Percentiles rank a stretch among this genome's conserved stretches.
Conservation (phyloP, 1,139 yeast genomes). For the Taphrina pruni region DNA sequence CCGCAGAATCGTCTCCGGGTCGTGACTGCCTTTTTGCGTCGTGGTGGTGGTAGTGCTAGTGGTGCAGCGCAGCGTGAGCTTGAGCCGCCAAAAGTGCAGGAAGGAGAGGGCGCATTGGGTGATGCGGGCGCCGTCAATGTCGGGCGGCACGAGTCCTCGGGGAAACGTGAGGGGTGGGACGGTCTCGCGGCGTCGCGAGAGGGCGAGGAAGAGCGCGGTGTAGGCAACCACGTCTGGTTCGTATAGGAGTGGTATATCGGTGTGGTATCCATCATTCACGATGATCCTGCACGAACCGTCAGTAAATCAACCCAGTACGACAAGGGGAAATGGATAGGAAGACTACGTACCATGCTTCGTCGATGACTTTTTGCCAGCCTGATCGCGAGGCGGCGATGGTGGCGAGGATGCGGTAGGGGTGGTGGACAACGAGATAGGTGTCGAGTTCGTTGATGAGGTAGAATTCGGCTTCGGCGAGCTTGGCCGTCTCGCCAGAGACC, state of each 20-base stretch:
- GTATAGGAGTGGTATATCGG: slow-evolving; percentile 78
- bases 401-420: slow-evolving; percentile 65
- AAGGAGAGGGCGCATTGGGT: slow-evolving; percentile 7
- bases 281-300: slow-evolving; percentile 65
- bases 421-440: slow-evolving; percentile 78
- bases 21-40: not conserved
- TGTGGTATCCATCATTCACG: slow-evolving; percentile 85
- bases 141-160: slow-evolving; percentile 1
- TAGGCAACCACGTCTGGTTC: slow-evolving; percentile 93
- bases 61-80: no score
- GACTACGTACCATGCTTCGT: slow-evolving; percentile 19
- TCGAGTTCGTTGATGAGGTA: slow-evolving; percentile 89
- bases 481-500: slow-evolving; percentile 87
- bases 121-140: not conserved
- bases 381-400: slow-evolving; percentile 2
- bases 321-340: not conserved
- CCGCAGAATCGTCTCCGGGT: slow-evolving; percentile 8
- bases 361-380: slow-evolving; percentile 2
- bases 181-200: slow-evolving; percentile 5
- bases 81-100: slow-evolving; percentile 14
- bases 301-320: not conserved
- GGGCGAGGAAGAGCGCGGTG: slow-evolving; percentile 63
- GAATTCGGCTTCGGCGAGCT: slow-evolving; percentile 95
- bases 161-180: slow-evolving; percentile 1
- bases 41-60: no score